These are phyloP conservation scores for Pleurotus citrinopileatus DNA, from an alignment of 768 basidiomycete species.

Conservation along the genomic window DNA sequence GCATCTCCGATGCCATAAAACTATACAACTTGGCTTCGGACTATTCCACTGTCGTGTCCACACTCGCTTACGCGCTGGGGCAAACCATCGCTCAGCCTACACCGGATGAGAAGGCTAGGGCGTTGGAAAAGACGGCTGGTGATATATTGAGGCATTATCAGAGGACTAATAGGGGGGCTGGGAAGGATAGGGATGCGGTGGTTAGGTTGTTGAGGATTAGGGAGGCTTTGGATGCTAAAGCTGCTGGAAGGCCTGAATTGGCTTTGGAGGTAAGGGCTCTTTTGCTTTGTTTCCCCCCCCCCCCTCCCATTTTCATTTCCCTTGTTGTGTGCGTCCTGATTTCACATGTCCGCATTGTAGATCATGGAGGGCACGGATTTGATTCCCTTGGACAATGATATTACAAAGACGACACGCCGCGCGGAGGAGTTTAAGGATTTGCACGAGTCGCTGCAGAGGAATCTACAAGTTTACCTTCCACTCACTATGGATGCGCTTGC, in stretches of 20 bases:
- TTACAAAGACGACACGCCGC: slow-evolving; percentile 77
- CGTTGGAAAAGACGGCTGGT: slow-evolving; percentile 69
- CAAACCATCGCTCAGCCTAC: slow-evolving; percentile 71
- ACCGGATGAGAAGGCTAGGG: slow-evolving; percentile 58
- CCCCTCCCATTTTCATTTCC: background rate
- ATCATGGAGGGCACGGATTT: slow-evolving; percentile 86
- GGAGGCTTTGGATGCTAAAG: slow-evolving; percentile 77
- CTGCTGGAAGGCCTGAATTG: slow-evolving; percentile 65
- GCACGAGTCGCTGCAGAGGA: slow-evolving; percentile 85
- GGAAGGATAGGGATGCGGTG: slow-evolving; percentile 71
- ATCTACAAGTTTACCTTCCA: slow-evolving; percentile 83
- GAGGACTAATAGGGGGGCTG: slow-evolving; percentile 68
- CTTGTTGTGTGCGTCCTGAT: background rate
- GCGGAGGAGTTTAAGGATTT: slow-evolving; percentile 89
- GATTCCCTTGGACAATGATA: slow-evolving; percentile 83
- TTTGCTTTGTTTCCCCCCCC: slow-evolving; percentile 19
- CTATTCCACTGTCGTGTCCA: slow-evolving; percentile 82
- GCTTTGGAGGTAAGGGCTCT: slow-evolving; percentile 88
- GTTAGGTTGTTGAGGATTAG: slow-evolving; percentile 75
- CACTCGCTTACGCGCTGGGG: slow-evolving; percentile 85
- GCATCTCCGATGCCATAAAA: slow-evolving; percentile 88
- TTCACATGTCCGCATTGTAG: slow-evolving; percentile 38
- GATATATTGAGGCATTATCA: slow-evolving; percentile 83
- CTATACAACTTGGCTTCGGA: slow-evolving; percentile 94
- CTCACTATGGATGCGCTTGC: slow-evolving; percentile 92